Evolutionary conservation across 345 rosid genomes (phyloP).

Genomic region (Eucalyptus leucophloia): DNA sequence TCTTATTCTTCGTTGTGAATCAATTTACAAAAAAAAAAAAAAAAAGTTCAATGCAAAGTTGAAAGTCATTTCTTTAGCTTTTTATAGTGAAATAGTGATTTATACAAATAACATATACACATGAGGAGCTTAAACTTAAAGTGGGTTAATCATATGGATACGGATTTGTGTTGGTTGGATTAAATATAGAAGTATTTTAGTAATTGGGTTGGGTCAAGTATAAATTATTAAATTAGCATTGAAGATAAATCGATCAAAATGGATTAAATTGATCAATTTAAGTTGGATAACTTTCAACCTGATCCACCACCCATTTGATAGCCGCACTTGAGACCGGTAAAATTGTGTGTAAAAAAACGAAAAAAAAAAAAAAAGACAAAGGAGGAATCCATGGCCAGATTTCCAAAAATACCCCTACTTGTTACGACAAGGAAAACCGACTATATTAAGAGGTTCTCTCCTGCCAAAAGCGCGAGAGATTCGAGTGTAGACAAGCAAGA

Average conservation of each 20-base stretch:
- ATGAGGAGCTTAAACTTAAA: neutral
- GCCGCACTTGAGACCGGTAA: too few species aligned
- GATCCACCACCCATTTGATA: neutral
- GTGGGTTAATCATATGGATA: too few species aligned
- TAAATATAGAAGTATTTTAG: too few species aligned
- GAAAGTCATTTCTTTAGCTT: neutral
- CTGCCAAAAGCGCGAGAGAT: neutral
- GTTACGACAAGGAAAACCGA: neutral
- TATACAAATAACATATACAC: neutral
- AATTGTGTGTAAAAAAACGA: neutral
- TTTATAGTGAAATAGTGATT: neutral
- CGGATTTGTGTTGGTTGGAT: too few species aligned
- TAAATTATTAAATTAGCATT: too few species aligned
- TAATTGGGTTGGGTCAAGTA: too few species aligned
- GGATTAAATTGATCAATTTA: too few species aligned
- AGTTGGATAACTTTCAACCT: rapidly evolving
- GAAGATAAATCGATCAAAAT: too few species aligned
- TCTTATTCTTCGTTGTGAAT: too few species aligned
- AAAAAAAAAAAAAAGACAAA: neutral
- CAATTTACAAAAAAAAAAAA: too few species aligned
- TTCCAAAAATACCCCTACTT: neutral
- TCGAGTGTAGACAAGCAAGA: neutral
- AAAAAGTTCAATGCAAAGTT: neutral
- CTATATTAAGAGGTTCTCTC: neutral
- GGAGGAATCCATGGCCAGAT: neutral